Evolutionary conservation across 495 filamentous ascomycete genomes (phyloP), one percentile per base, ranked within the genome.

Genomic region (Cenococcum geophilum): DNA sequence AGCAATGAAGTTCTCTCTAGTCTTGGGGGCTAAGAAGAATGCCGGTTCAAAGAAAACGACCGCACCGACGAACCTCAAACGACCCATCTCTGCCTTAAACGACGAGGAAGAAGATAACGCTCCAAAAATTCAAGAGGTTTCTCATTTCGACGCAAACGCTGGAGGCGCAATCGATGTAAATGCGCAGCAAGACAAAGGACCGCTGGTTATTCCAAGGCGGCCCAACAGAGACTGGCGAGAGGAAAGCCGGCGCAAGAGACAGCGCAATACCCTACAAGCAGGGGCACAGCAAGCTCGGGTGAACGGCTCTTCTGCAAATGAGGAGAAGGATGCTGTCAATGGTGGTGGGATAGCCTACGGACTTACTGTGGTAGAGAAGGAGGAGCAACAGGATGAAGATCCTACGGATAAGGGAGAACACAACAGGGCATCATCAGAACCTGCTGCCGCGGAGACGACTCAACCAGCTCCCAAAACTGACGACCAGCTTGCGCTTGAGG

Each of bases 401-500:
- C 5, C 43, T 18, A 25, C n/a, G 37, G 36, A 47, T 14, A 42
- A 57, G n/a, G 23, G 52, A 11, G 32, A 20, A 9, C 16, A 1
- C 34, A 37, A 22, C 9, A 11, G 34, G 18, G 22, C 51, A 27
- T 6, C 21, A 18, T 45, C 40, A 45, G 49, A 52, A 32, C 1
- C 18, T 18, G 9, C 49, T 14, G 21, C 25, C 9, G 25, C 16
- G 18, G 36, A 56, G 12, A 51, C 59, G 5, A 42, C 55, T 23
- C 25, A 45, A 8, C 37, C 40, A 25, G 62, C 70, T 45, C 34
- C 57, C 48, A 63, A 70, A 55, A 85, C 83, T 22, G 82, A 84
- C 42, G 92, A 97, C 57, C 83, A 92, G 60, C 79, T 86, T 55
- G 93, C 93, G 3, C 73, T 98, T 45, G 83, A 86, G 43, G 89